Conservation (phyloP, 192 early-diverging fungal genomes). For the Rhizophagus sp. region DNA sequence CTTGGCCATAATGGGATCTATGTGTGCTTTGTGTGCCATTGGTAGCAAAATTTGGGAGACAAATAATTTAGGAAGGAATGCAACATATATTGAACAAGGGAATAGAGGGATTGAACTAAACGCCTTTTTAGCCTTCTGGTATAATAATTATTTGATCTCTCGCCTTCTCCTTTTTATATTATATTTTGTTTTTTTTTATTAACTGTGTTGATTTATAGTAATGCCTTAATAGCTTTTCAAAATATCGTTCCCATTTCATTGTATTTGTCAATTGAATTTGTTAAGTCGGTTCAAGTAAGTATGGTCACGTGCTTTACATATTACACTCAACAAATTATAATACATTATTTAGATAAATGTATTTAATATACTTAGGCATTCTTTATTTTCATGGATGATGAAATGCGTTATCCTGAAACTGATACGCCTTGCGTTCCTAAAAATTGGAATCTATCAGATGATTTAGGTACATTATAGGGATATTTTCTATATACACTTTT, state of each 20-base stretch:
- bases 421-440: constrained; percentile 64
- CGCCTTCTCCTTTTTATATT: not conserved
- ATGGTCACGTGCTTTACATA: not conserved
- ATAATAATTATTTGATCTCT: not conserved
- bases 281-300: constrained; percentile 61
- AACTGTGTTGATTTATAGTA: constrained; percentile 72
- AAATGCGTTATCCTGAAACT: constrained; percentile 60
- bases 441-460: constrained; percentile 71
- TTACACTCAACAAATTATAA: not conserved
- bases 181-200: not conserved
- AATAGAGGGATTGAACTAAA: not conserved
- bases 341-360: not conserved
- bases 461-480: constrained; percentile 45
- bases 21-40: constrained; percentile 63
- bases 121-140: constrained; percentile 27
- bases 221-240: constrained; percentile 57
- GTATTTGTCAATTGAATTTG: constrained; percentile 62
- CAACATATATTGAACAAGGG: not conserved
- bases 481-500: too few species aligned
- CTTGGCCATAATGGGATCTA: constrained; percentile 61
- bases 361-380: constrained; percentile 50
- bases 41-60: constrained; percentile 31
- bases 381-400: constrained; percentile 68
- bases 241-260: constrained; percentile 72
- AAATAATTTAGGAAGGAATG: not conserved